These are phyloP conservation scores for Fagopyrum esculentum DNA, from an alignment of 148 eudicot species.

Conservation along the genomic window DNA sequence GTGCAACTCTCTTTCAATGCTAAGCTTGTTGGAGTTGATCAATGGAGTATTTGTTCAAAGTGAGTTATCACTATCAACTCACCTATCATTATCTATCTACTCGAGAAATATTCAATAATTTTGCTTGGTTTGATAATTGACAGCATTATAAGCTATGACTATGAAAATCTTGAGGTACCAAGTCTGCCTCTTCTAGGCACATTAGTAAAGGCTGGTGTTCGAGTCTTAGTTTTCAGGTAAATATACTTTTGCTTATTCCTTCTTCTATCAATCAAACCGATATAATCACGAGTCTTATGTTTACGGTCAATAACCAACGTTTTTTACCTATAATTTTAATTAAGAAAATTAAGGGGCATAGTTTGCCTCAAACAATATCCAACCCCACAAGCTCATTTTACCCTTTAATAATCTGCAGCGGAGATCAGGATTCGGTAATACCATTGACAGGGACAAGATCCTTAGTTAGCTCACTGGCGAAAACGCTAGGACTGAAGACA, in stretches of 20 bases:
- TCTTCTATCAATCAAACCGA: too few relatives aligned
- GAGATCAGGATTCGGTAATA: slow-evolving; percentile 62
- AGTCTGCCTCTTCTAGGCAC: slow-evolving; percentile 11
- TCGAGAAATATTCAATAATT: too few relatives aligned
- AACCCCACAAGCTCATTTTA: too few relatives aligned
- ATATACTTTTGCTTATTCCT: neutral
- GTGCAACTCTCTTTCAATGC: slow-evolving; percentile 67
- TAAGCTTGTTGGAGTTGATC: slow-evolving; percentile 39
- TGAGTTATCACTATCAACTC: slow-evolving; percentile 11
- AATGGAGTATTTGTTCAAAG: slow-evolving; percentile 57
- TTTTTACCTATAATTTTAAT: too few relatives aligned
- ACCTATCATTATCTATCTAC: slow-evolving; percentile 16
- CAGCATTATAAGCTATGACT: slow-evolving; percentile 5
- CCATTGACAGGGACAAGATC: slow-evolving; percentile 49
- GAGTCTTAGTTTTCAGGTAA: slow-evolving; percentile 17
- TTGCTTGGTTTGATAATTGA: neutral
- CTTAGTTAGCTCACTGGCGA: slow-evolving; percentile 42
- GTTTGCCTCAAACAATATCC: too few relatives aligned
- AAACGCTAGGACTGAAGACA: slow-evolving; percentile 38
- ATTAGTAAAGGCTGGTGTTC: slow-evolving; percentile 7
- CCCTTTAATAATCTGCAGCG: slow-evolving; percentile 18
- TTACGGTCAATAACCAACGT: too few relatives aligned
- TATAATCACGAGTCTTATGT: too few relatives aligned
- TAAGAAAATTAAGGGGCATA: too few relatives aligned
- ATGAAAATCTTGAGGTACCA: slow-evolving; percentile 2